Evolutionary conservation across 1,139 yeast species (phyloP).

Genomic region (Pichia kudriavzevii): DNA sequence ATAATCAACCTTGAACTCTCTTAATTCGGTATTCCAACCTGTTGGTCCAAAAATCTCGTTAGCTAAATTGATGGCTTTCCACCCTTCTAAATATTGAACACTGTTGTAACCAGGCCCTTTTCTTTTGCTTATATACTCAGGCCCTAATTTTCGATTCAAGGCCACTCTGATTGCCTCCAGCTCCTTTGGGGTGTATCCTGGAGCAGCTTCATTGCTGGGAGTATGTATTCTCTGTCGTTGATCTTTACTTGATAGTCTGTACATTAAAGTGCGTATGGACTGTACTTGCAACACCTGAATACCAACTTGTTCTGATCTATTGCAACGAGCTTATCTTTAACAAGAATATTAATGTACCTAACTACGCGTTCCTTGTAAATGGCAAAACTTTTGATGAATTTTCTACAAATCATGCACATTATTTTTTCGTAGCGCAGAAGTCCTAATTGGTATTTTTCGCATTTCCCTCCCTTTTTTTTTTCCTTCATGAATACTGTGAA

Average conservation of each 20-base stretch:
- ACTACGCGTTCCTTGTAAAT: no score
- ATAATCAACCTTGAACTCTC: conserved; percentile 60
- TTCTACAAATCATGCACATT: no score
- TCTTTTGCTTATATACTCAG: conserved; percentile 79
- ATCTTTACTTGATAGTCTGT: conserved; percentile 6
- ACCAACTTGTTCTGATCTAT: not conserved
- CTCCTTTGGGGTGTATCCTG: conserved; percentile 30
- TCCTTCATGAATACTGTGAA: no score
- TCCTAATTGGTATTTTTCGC: no score
- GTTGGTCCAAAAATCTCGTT: conserved; percentile 75
- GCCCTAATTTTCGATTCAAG: conserved; percentile 67
- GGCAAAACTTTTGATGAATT: no score
- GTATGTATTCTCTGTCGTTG: conserved; percentile 10
- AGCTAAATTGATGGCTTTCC: conserved; percentile 73
- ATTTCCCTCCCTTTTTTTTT: no score
- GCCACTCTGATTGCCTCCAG: conserved; percentile 34
- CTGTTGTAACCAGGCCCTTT: conserved; percentile 68
- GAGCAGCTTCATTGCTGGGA: conserved; percentile 7
- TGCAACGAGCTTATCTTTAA: no score
- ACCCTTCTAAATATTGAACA: conserved; percentile 72
- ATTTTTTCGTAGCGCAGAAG: no score
- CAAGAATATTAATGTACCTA: no score
- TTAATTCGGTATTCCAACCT: conserved; percentile 73
- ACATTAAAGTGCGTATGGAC: conserved; percentile 4
- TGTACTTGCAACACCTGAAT: not conserved